phyloP scores from a whole-genome alignment of 2,329 filamentous ascomycete species.

The Furcasterigmium sp. region DNA sequence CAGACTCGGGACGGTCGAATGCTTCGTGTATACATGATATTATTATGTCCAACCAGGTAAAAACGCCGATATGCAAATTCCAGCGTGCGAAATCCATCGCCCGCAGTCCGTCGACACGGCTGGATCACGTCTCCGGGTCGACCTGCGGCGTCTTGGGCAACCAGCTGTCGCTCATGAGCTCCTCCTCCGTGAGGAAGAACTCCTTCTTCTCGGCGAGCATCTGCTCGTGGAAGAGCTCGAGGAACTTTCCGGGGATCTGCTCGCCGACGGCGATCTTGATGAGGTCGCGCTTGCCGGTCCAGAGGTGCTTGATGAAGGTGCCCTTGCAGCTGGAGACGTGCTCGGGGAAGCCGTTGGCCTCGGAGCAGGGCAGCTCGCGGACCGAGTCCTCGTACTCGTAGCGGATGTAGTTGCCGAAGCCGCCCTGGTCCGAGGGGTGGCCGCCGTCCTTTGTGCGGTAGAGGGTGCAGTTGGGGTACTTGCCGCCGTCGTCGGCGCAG shows the following conservation, averaged over 20 bases:
- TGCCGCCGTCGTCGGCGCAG: neutral
- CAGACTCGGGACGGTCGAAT: too few relatives aligned
- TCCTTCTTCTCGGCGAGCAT: conserved; percentile 24
- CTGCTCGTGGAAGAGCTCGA: conserved; percentile 28
- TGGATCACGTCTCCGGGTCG: too few relatives aligned
- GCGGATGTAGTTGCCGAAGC: conserved; percentile 36
- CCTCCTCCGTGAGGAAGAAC: conserved; percentile 28
- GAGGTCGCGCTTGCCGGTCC: conserved; percentile 32
- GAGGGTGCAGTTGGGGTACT: conserved; percentile 25
- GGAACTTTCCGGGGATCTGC: conserved; percentile 28
- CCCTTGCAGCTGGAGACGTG: conserved; percentile 30
- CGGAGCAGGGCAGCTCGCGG: conserved; percentile 31
- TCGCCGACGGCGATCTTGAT: conserved; percentile 32
- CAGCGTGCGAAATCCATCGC: too few relatives aligned
- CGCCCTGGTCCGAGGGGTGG: conserved; percentile 36
- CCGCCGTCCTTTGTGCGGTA: conserved; percentile 28
- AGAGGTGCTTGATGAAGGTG: conserved; percentile 36
- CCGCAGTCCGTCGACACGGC: too few relatives aligned
- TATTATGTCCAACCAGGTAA: too few relatives aligned
- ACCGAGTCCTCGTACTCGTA: conserved; percentile 36
- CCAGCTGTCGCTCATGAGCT: conserved; percentile 19
- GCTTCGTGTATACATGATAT: too few relatives aligned
- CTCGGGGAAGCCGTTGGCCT: conserved; percentile 38
- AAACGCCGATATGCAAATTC: too few relatives aligned
- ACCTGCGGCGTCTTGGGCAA: neutral